Base-by-base conservation (phyloP, 139 green algal species). In the Spirogloea muscicola region DNA sequence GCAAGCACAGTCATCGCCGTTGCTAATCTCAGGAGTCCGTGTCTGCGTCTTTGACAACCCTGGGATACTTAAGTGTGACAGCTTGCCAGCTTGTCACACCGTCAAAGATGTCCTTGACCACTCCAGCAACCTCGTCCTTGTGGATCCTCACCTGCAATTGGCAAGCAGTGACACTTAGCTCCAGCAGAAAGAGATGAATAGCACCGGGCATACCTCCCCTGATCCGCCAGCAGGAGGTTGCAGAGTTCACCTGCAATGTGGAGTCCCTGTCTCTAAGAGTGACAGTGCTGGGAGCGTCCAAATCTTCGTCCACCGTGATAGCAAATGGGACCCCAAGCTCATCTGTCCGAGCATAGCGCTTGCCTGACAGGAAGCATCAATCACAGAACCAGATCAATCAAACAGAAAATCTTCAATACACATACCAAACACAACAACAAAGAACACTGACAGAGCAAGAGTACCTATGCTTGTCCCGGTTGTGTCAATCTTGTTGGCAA, bases 281-380 rank as follows among this genome's bases (percentile, higher is more conserved):
- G 10, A 95, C 93, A 1, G 89, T 95, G 64, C 62, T 72, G 57
- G n/a, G 25, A 64, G 41, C 57, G 40, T 51, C 13, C 13, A 51
- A 51, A 51, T 51, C 13, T 51, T 51, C 91, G 85, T 98, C 93
- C 0, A 98, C 89, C 1, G 94, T 99, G 55, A 99, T 76, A 0
- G 91, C 94, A 80, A 96, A 99, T 0, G 94, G 94, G 42, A 96
- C 89, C 13, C 92, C 92, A 31, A 97, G 85, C 85, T 96, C 92
- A 67, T 97, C 92, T 36, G 91, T 96, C 41, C 92, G 87, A 18
- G 92, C 90, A 79, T 97, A 97, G 29, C 85, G 84, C 87, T 95
- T 96, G 69, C 94, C n/a, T n/a, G n/a, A n/a, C n/a, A n/a, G n/a
- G n/a, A n/a, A n/a, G n/a, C n/a, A n/a, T n/a, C n/a, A n/a, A n/a